Evolutionary conservation across 257 asterid species (phyloP), one percentile per base, ranked within the genome.

Genomic region (Penstemon eatonii): DNA sequence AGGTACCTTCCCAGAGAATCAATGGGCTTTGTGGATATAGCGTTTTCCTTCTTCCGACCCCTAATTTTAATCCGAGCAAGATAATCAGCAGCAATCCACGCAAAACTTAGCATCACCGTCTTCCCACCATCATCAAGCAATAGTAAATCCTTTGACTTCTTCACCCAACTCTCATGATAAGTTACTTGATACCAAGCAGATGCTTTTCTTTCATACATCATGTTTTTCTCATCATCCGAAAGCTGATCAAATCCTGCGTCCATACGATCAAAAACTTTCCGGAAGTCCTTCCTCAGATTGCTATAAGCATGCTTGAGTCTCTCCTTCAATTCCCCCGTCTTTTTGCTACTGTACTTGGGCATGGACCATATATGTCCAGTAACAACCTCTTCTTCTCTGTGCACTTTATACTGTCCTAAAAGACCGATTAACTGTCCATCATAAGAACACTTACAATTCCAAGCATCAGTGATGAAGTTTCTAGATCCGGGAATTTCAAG

Each of bases 31-130:
- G 13, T 15, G 33, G 95, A 83, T 71, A 78, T 67, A 2, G 38
- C 13, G 18, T 78, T 83, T 38, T 56, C 73, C 47, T 52, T 59
- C 80, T 65, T 83, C 73, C 87, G 71, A 25, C 41, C 25, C 79
- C 80, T 83, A 25, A 91, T 80, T 69, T 94, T 91, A 55, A 89
- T 89, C 73, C 90, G 83, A 43, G 96, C 91, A 49, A 91, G 84
- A 65, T 89, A 89, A 80, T 94, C 96, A 57, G 89, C 90, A n/a
- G 97, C 96, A 65, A 91, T 91, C 99, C 99, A 91, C 8, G 96
- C 82, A 73, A 94, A 94, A 77, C 99, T 94, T 37, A 94, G 61
- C 95, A 86, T 82, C 12, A 88, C 91, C 0, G 81, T 41, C 50
- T 69, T 74, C 52, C 79, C 83, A 53, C 41, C 67, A 37, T 76